Evolutionary conservation across 2,329 filamentous ascomycete species (phyloP).

Genomic region (Uncinocarpus reesii): DNA sequence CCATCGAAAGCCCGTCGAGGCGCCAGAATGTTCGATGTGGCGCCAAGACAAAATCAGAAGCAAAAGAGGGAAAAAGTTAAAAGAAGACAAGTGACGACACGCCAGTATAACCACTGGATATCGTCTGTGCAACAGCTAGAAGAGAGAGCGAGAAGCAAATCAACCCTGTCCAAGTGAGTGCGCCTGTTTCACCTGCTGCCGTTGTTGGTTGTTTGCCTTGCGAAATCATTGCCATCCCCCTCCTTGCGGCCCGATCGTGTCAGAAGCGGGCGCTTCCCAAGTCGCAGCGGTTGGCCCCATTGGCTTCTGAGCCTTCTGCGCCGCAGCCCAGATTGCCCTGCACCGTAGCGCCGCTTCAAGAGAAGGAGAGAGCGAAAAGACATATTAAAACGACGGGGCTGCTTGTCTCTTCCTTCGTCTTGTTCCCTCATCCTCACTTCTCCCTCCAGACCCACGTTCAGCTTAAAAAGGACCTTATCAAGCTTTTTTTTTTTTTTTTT

Average conservation of each 20-base stretch:
- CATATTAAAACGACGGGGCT: background rate
- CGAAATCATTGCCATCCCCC: too few relatives aligned
- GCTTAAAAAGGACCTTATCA: background rate
- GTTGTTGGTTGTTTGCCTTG: too few relatives aligned
- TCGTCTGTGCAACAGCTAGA: too few relatives aligned
- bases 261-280: too few relatives aligned
- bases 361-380: background rate
- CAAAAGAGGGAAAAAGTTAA: constrained; percentile 14
- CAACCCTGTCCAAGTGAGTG: too few relatives aligned
- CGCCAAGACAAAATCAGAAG: constrained; percentile 17
- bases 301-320: too few relatives aligned
- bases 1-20: constrained; percentile 20
- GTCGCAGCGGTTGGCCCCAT: too few relatives aligned
- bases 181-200: too few relatives aligned
- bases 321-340: too few relatives aligned
- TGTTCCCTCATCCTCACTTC: background rate
- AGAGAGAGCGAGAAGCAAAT: background rate
- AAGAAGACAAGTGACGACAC: background rate
- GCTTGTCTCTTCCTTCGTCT: background rate
- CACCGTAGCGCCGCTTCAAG: too few relatives aligned
- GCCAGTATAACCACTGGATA: too few relatives aligned
- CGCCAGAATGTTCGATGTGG: constrained; percentile 35
- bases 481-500: background rate
- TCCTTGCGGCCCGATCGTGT: too few relatives aligned
- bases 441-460: background rate